phyloP scores from a whole-genome alignment of 2,329 filamentous ascomycete genomes.

The Cytospora piceae region DNA sequence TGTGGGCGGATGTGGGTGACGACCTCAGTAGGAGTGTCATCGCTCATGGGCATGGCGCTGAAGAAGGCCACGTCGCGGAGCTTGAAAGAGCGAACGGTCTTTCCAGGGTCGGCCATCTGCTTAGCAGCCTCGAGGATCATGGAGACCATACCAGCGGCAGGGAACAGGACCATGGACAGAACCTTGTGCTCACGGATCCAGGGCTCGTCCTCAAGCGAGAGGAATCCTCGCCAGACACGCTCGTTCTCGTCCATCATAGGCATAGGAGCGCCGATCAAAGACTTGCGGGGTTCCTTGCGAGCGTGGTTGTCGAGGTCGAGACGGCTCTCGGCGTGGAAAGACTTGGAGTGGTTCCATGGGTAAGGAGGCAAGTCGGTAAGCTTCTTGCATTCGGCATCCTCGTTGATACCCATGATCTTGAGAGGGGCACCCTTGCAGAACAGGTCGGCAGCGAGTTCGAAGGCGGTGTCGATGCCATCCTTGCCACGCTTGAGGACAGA shows the following conservation, averaged over 20 bases:
- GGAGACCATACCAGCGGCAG: conserved; percentile 25
- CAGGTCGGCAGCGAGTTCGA: conserved; percentile 23
- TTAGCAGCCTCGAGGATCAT: conserved; percentile 27
- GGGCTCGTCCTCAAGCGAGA: conserved; percentile 25
- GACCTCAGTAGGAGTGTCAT: conserved; percentile 20
- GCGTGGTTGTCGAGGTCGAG: conserved; percentile 43
- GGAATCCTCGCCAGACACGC: conserved; percentile 26
- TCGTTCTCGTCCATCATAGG: conserved; percentile 26
- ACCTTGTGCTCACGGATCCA: conserved; percentile 28
- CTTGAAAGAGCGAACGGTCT: conserved; percentile 23
- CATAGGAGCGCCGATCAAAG: conserved; percentile 22
- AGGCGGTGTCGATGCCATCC: conserved; percentile 28
- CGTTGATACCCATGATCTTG: conserved; percentile 37
- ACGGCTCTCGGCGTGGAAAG: conserved; percentile 24
- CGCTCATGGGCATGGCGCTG: conserved; percentile 20
- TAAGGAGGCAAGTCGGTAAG: conserved; percentile 47
- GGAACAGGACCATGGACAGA: conserved; percentile 25
- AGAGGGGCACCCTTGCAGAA: conserved; percentile 20
- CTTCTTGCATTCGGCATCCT: conserved; percentile 36
- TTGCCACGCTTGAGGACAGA: conserved; percentile 50
- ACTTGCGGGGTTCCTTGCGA: conserved; percentile 33
- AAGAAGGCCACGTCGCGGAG: conserved; percentile 25
- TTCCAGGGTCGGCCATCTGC: conserved; percentile 32
- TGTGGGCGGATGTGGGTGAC: conserved; percentile 23
- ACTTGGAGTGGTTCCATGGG: conserved; percentile 51